These are phyloP conservation scores for Paratinospora sagittata DNA, from an alignment of 164 flowering plant genomes.

Conservation along the genomic window DNA sequence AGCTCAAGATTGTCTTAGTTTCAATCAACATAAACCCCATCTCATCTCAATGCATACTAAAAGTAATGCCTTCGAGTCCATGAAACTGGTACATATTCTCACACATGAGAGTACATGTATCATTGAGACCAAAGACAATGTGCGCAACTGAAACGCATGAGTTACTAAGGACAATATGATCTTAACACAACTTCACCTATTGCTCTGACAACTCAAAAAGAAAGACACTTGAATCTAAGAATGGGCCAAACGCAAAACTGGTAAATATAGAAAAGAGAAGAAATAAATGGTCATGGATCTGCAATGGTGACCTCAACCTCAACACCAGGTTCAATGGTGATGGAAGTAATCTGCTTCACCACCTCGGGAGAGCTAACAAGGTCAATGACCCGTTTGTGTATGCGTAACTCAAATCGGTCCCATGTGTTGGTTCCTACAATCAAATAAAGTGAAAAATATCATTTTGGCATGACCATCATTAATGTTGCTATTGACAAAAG, in stretches of 20 bases:
- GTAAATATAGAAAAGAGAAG: background rate
- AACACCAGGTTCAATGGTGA: slow-evolving; percentile 15
- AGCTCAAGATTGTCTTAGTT: too few species aligned
- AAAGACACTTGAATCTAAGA: background rate
- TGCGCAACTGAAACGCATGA: too few species aligned
- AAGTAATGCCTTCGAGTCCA: too few species aligned
- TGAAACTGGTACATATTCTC: too few species aligned
- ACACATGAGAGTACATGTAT: too few species aligned
- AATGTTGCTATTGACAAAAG: too few species aligned
- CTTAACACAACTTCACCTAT: background rate
- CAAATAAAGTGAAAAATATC: background rate
- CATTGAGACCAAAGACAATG: too few species aligned
- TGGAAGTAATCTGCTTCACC: slow-evolving; percentile 14
- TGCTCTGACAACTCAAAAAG: background rate
- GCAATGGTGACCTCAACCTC: slow-evolving; percentile 15
- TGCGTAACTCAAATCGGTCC: slow-evolving; percentile 11
- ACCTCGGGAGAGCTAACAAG: slow-evolving; percentile 14
- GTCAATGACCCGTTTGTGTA: slow-evolving; percentile 13
- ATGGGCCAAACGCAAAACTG: background rate
- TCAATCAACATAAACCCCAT: too few species aligned
- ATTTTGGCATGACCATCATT: background rate
- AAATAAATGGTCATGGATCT: slow-evolving; percentile 2
- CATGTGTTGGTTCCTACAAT: slow-evolving; percentile 10
- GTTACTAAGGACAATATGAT: background rate
- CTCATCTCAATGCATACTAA: too few species aligned